Evolutionary conservation across 2,329 filamentous ascomycete species (phyloP), one percentile per base, ranked within the genome.

Genomic region (Exophiala aquamarina): DNA sequence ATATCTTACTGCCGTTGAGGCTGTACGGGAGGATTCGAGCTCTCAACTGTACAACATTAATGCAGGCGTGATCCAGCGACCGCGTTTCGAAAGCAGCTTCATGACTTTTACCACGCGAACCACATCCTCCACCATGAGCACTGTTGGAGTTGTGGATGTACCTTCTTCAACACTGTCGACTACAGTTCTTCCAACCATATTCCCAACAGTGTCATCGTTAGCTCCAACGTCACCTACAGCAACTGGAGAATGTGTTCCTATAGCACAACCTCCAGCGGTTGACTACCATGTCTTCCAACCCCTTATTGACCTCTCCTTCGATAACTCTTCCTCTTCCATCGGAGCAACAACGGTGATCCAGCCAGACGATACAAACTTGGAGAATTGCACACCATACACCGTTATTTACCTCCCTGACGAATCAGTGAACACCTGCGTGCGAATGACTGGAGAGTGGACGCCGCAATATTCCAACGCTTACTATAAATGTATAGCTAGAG

Each of bases 241-340:
- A 7, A 45, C 43, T 3, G 35, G 35, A 8, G 31, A 26, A 8
- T 45, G 43, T 33, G 14, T 33, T 21, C 33, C 43, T 2, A 45
- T 26, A 6, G 26, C 33, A 13, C 29, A 38, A 14, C 43, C 39
- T 36, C 15, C 39, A 2, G 32, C 40, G 4, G 23, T 37, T 6
- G 45, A 49, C 29, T 39, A 17, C 11, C 45, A 44, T 15, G 34
- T 49, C 18, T 49, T 49, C 34, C 23, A 14, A 14, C 45, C 45
- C 11, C 32, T 49, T 21, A 34, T 26, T 10, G 45, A 49, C 39
- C 33, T 49, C 6, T n/a, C 40, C 15, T 15, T 49, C 10, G 20
- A 43, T 8, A 17, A 49, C 17, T 32, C 45, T 3, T 33, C 39
- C 31, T 23, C 32, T 13, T 17, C 26, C 4, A 15, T 33, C 10